Base-by-base conservation (phyloP, 2,329 filamentous ascomycete species). In the Aspergillus felis region DNA sequence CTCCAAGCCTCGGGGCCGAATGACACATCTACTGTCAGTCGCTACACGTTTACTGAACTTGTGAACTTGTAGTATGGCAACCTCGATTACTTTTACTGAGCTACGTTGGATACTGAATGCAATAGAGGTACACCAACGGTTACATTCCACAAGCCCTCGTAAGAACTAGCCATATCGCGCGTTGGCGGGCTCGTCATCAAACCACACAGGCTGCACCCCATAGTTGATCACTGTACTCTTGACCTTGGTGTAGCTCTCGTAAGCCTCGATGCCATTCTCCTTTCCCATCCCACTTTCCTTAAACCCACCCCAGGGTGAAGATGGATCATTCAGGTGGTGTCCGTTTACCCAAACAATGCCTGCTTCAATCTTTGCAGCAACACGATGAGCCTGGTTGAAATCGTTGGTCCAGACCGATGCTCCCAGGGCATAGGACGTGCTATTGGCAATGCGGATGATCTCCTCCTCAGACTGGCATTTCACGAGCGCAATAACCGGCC, bases 261-360 rank as follows among this genome's bases (percentile, higher is more conserved):
- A 87, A 0, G 85, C 84, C 65, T 88, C 87, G 0, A 86, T 64
- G 0, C 88, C 88, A 65, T 91, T 90, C 76, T 91, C 88, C 59
- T 87, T 90, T 1, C 87, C 88, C 0, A 90, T 81, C 1, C 88
- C 88, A 62, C 84, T 87, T 1, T 82, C 79, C 63, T 85, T 85
- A 29, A 83, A 77, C 1, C 87, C 85, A 27, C 87, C 88, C 87
- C 87, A 88, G 0, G 88, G 85, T 57, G 86, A 87, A 63, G 86
- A 86, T 0, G 87, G 87, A 62, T 90, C 87, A 63, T 90, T 90
- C 35, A 87, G 80, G 68, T 90, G 87, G 71, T 90, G 87, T 0
- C 75, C 79, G 60, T 79, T 82, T 17, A 75, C 70, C 76, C 67
- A 80, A 29, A 77, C 73, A 29, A 82, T 81, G 1, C 78, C 79